Evolutionary conservation across 495 filamentous ascomycete species (phyloP), one percentile per base, ranked within the genome.

Genomic region (Neurospora pannonica): DNA sequence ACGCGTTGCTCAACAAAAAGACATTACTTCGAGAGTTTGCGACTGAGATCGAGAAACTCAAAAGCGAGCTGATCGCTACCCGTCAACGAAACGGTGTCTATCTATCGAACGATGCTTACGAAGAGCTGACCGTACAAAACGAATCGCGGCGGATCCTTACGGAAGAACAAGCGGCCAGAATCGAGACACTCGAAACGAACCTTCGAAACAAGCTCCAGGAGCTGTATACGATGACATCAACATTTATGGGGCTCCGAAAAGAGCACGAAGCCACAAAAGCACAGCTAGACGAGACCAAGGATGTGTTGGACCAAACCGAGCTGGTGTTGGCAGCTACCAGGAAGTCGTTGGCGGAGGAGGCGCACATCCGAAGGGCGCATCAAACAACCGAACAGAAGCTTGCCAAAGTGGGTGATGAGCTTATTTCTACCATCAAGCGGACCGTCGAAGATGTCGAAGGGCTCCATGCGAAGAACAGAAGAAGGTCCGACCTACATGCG

Each of bases 41-140:
- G 0, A 82, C 87, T n/a, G 97, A 98, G 77, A 97, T 98, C 72
- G 93, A 99, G 81, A 94, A 92, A 78, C 87, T 99, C 54, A 97
- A 97, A 84, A 92, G 91, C 71, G 97, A 98, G 77, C 87, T 99
- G 11, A 95, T 97, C 72, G 94, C 94, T 10, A 96, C 97, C 6
- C 88, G 96, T 11, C 94, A 97, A 81, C 91, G 95, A 7, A 97
- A 98, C 80, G 96, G 96, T 72, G 95, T 98, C 7, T 98, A 98
- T 79, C 85, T 99, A 48, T 92, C 94, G 0, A 90, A 90, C 38
- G 94, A 97, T 75, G 87, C 83, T 7, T 97, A 92, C 77, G 94
- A 97, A 77, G 91, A 96, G 77, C 90, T 99, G 81, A 93, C 90
- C 0, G 93, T 90, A 70, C 92, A 97, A 79, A 97, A 92, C 79